phyloP scores from a whole-genome alignment of 768 basidiomycete genomes.

The Naganishia antarctica region DNA sequence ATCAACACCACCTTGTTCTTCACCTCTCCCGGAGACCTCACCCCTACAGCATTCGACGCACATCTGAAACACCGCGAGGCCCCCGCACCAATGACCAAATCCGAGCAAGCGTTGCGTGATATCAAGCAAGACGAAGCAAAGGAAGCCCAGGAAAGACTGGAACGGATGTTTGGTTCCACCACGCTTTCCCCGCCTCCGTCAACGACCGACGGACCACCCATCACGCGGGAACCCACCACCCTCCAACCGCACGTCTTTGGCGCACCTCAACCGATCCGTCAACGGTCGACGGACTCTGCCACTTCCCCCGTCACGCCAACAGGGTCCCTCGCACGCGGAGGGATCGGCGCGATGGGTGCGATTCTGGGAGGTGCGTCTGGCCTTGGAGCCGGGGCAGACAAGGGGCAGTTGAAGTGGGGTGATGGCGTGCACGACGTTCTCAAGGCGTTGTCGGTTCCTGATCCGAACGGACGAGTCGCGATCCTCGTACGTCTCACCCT shows the following conservation, averaged over 20 bases:
- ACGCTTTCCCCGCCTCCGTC: background rate
- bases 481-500: constrained; percentile 57
- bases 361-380: background rate
- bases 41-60: constrained; percentile 59
- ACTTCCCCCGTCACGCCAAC: background rate
- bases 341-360: background rate
- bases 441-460: constrained; percentile 55
- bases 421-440: constrained; percentile 64
- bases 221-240: background rate
- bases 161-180: constrained; percentile 15
- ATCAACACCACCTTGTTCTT: constrained; percentile 48
- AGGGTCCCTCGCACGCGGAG: background rate
- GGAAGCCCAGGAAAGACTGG: constrained; percentile 44
- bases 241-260: constrained; percentile 14
- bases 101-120: constrained; percentile 75
- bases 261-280: constrained; percentile 19
- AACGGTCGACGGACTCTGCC: constrained; percentile 4
- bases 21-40: constrained; percentile 47
- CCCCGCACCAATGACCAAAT: constrained; percentile 72
- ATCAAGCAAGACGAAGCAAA: constrained; percentile 71
- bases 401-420: constrained; percentile 55
- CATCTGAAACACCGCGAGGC: constrained; percentile 68
- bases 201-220: background rate
- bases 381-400: constrained; percentile 15
- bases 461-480: constrained; percentile 57